Conservation (phyloP, 2,329 filamentous ascomycete species). For the Phialemoniopsis sp. region DNA sequence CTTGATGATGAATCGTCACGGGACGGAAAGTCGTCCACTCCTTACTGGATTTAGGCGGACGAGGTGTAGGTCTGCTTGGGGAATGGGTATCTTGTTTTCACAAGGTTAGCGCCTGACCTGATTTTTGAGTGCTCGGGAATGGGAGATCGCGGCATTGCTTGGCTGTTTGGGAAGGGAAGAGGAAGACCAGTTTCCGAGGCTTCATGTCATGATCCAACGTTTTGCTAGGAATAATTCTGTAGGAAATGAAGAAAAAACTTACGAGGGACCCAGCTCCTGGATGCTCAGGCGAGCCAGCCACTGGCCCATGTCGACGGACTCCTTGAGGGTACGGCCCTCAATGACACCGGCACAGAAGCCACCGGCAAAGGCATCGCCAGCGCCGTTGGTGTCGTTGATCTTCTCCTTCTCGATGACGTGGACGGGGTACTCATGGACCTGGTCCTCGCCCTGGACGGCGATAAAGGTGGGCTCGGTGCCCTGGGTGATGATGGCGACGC, state of each 20-base stretch:
- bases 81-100: slow-evolving; percentile 63
- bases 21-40: slow-evolving; percentile 3
- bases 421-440: slow-evolving; percentile 75
- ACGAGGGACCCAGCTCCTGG: slow-evolving; percentile 93
- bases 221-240: slow-evolving; percentile 1
- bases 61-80: slow-evolving; percentile 73
- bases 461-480: slow-evolving; percentile 88
- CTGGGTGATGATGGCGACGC: slow-evolving; percentile 90
- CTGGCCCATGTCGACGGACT: slow-evolving; percentile 85
- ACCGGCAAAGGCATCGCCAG: slow-evolving; percentile 93
- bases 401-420: slow-evolving; percentile 70
- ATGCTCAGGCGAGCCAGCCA: slow-evolving; percentile 95
- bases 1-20: slow-evolving; percentile 1
- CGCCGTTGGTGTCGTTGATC: slow-evolving; percentile 96
- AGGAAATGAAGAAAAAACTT: slow-evolving; percentile 39
- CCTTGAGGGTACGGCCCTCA: slow-evolving; percentile 74
- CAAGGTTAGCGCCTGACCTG: slow-evolving; percentile 3
- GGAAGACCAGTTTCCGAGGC: background rate
- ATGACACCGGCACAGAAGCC: slow-evolving; percentile 89
- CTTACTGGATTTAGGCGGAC: slow-evolving; percentile 19
- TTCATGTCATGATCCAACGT: background rate
- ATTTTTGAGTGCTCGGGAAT: background rate
- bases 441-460: slow-evolving; percentile 66
- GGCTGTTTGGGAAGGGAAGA: background rate
- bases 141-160: background rate